These are phyloP conservation scores for Torulaspora gathmanii DNA, from an alignment of 805 yeast genomes.

Conservation along the genomic window DNA sequence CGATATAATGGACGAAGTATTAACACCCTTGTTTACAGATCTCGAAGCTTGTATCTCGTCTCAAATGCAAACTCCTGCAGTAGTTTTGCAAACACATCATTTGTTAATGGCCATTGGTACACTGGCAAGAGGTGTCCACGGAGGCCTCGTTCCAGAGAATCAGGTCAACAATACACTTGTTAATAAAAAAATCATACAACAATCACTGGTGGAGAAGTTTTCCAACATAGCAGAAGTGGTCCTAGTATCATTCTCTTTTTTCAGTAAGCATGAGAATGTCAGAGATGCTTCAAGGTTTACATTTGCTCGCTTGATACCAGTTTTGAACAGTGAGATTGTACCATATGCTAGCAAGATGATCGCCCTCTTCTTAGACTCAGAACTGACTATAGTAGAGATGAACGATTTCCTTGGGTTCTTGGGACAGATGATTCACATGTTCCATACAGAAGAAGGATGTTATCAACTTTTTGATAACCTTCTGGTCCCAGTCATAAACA, in stretches of 20 bases:
- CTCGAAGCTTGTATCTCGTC: conserved; percentile 61
- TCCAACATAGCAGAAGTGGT: conserved; percentile 75
- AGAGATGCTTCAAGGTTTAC: conserved; percentile 86
- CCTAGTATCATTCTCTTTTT: conserved; percentile 72
- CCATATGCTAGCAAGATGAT: conserved; percentile 63
- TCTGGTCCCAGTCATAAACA: conserved; percentile 66
- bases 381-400: conserved; percentile 59
- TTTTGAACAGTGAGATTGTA: conserved; percentile 52
- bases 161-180: conserved; percentile 38
- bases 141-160: conserved; percentile 38
- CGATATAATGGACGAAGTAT: conserved; percentile 54
- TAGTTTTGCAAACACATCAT: conserved; percentile 77
- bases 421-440: conserved; percentile 81
- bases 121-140: conserved; percentile 76
- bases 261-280: conserved; percentile 59
- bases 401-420: conserved; percentile 78
- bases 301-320: conserved; percentile 78
- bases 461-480: conserved; percentile 71
- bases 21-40: conserved; percentile 70
- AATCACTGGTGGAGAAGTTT: conserved; percentile 44
- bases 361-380: conserved; percentile 54
- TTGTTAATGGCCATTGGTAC: conserved; percentile 85
- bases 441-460: conserved; percentile 59
- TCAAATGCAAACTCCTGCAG: conserved; percentile 40
- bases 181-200: conserved; percentile 29